phyloP scores from a whole-genome alignment of 257 asterid genomes.

The Salvia miltiorrhiza region DNA sequence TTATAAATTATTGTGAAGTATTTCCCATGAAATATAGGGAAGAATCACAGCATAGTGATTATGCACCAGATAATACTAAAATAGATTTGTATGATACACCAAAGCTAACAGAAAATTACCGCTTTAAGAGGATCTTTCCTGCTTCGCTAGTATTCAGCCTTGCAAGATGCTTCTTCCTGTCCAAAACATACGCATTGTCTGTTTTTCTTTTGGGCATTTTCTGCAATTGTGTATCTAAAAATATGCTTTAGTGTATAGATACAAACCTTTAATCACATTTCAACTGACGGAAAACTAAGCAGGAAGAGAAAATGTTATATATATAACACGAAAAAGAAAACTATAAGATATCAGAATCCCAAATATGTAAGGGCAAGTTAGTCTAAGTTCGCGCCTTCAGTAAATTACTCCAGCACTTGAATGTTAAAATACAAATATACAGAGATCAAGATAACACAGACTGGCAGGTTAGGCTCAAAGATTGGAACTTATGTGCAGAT shows the following conservation, averaged over 20 bases:
- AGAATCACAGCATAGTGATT: neutral
- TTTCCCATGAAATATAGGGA: neutral
- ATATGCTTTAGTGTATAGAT: slow-evolving; percentile 36
- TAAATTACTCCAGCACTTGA: neutral
- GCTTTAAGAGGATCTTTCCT: slow-evolving; percentile 87
- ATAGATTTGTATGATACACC: neutral
- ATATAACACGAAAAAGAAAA: neutral
- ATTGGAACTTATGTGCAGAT: neutral
- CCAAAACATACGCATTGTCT: slow-evolving; percentile 92
- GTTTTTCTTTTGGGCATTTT: slow-evolving; percentile 98
- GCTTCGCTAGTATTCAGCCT: slow-evolving; percentile 90
- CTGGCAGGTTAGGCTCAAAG: neutral
- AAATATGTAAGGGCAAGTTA: neutral
- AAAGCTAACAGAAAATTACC: slow-evolving; percentile 46
- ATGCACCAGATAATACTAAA: neutral
- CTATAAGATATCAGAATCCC: neutral
- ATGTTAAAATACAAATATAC: neutral
- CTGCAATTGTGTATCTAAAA: slow-evolving; percentile 96
- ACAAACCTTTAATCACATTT: neutral
- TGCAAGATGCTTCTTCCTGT: slow-evolving; percentile 83
- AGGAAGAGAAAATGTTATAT: neutral
- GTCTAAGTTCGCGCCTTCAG: neutral
- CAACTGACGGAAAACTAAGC: neutral
- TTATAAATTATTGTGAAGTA: neutral
- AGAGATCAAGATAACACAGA: neutral